Conservation (phyloP, 257 asterid genomes). For the Thymus mandschuricus region DNA sequence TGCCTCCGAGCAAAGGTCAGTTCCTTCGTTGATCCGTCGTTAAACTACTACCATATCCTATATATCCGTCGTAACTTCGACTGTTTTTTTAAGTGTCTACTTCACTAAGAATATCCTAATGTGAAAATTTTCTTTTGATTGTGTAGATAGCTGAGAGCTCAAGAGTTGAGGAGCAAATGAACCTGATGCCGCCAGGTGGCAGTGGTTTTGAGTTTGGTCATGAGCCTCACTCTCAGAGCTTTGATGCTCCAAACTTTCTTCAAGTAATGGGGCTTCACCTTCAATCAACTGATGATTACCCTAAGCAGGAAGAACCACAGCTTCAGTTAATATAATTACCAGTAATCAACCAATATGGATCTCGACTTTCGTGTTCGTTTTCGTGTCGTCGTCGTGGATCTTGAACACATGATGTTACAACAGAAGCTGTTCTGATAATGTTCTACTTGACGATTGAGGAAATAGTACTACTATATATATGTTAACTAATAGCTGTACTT, state of each 20-base stretch:
- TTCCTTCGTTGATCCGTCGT: neutral
- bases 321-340: slow-evolving; percentile 62
- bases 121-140: neutral
- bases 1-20: slow-evolving; percentile 86
- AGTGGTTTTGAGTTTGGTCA: slow-evolving; percentile 60
- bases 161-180: slow-evolving; percentile 75
- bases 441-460: too few relatives aligned
- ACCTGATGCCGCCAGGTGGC: slow-evolving; percentile 79
- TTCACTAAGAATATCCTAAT: too few relatives aligned
- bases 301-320: slow-evolving; percentile 58
- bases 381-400: too few relatives aligned
- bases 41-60: too few relatives aligned
- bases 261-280: slow-evolving; percentile 58
- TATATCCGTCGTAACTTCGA: too few relatives aligned
- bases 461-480: too few relatives aligned
- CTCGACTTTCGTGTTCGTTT: too few relatives aligned
- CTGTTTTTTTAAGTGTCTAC: too few relatives aligned
- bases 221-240: slow-evolving; percentile 42
- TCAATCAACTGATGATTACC: slow-evolving; percentile 46
- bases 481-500: too few relatives aligned
- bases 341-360: too few relatives aligned
- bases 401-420: too few relatives aligned
- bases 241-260: slow-evolving; percentile 77
- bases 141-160: slow-evolving; percentile 79
- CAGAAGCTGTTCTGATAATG: too few relatives aligned